Base-by-base conservation (phyloP, 2,329 filamentous ascomycete species). In the Emydomyces testavorans region DNA sequence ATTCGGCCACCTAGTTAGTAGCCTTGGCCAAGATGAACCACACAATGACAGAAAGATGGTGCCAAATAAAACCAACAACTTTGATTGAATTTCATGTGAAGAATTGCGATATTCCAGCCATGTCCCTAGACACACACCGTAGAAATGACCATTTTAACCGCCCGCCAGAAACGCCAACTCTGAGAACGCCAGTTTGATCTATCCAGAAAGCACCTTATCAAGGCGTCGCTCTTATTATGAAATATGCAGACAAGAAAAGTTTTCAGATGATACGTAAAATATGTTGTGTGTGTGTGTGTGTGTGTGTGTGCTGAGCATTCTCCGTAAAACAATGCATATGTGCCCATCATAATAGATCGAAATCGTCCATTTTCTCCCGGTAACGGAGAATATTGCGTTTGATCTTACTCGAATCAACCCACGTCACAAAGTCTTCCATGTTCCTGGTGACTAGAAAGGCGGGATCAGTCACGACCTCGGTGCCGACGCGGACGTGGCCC, bases 371-470 rank as follows among this genome's bases (percentile, higher is more conserved):
- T 72, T 94, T 86, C 67, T 95, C 88, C 58, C 87, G 80, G 65
- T 95, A 96, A 68, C 85, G 86, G 78, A 94, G 82, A 54, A 95
- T 94, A 63, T 88, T 92, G 62, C 84, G 78, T 82, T 94, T 94
- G 65, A 96, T 89, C 83, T 95, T 95, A 67, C 86, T 93, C 51
- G 86, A 87, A 59, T 93, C 85, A 7, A 90, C 83, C 90, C 90
- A 96, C 0, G 90, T 95, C 15, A 96, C 84, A 64, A 93, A 94
- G 68, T 96, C 90, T 69, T 96, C 90, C 76, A 94, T 86, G 52
- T 80, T 85, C 55, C 89, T 75, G 31, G 86, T 92, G 6, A 96
- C 87, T 46, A 95, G 67, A 60, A 88, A 95, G 0, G 88, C 89
- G 23, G 88, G 81, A 63, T 96, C 90, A 1, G 85, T 93, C 21